Evolutionary conservation across 345 rosid genomes (phyloP).

Genomic region (Rhodamnia argentea): DNA sequence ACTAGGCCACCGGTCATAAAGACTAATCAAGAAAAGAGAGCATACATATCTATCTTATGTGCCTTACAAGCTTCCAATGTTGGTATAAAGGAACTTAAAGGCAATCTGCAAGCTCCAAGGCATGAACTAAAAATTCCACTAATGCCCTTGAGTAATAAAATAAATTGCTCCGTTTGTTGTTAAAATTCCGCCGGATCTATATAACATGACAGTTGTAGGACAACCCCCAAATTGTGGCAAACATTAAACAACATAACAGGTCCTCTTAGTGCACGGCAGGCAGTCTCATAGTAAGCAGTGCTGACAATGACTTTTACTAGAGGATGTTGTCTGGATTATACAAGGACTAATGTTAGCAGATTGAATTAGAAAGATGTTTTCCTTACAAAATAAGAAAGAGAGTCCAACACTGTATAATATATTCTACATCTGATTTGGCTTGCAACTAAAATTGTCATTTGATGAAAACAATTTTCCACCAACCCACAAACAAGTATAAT

Average conservation of each 20-base stretch:
- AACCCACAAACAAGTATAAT: too few relatives aligned
- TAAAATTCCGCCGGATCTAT: background rate
- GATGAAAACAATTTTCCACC: background rate
- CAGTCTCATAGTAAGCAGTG: background rate
- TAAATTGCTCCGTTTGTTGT: background rate
- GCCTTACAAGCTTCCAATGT: background rate
- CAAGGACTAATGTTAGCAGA: background rate
- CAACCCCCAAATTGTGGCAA: background rate
- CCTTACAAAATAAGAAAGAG: background rate
- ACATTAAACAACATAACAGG: background rate
- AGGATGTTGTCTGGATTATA: background rate
- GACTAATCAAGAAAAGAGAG: background rate
- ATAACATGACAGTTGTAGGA: background rate
- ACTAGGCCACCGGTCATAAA: background rate
- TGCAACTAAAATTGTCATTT: background rate
- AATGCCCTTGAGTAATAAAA: background rate
- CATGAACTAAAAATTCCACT: too few relatives aligned
- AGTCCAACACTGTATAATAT: background rate
- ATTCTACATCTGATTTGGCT: background rate
- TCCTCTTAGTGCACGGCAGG: background rate
- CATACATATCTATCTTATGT: background rate
- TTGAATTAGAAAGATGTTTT: background rate
- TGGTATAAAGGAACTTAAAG: background rate
- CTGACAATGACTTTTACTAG: background rate
- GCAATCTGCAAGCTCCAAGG: too few relatives aligned